Conservation (phyloP, 2,329 filamentous ascomycete genomes). For the Neofusicoccum kwambonambiense region DNA sequence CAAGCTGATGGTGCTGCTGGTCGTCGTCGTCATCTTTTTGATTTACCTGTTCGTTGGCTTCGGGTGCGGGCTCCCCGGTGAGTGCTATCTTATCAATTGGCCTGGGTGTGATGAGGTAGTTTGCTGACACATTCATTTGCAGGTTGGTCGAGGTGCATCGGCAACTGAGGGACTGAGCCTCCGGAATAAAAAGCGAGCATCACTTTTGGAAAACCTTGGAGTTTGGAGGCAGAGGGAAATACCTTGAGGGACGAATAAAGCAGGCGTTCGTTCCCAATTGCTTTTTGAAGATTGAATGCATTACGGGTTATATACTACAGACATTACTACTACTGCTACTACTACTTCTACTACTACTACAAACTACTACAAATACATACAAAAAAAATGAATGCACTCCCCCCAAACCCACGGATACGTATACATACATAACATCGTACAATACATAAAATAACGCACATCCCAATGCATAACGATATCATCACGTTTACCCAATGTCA, state of each 20-base stretch:
- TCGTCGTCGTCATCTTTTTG: slow-evolving; percentile 69
- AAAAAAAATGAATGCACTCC: slow-evolving; percentile 36
- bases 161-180: slow-evolving; percentile 24
- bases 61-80: slow-evolving; percentile 67
- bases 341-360: not conserved
- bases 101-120: not conserved
- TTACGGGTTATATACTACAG: slow-evolving; percentile 3
- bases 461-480: not conserved
- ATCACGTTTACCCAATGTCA: not conserved
- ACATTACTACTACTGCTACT: not conserved
- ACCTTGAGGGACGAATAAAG: not conserved
- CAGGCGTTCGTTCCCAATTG: not conserved
- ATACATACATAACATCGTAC: slow-evolving; percentile 13
- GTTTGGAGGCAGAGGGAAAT: slow-evolving; percentile 2
- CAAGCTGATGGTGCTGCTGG: slow-evolving; percentile 81
- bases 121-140: not conserved
- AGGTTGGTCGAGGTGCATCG: slow-evolving; percentile 40
- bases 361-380: slow-evolving; percentile 5
- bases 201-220: not conserved
- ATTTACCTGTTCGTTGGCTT: slow-evolving; percentile 71
- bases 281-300: not conserved
- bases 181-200: not conserved
- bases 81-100: slow-evolving; percentile 22
- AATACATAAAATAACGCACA: slow-evolving; percentile 8
- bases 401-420: slow-evolving; percentile 23